These are phyloP conservation scores for Solanum piurae DNA, from an alignment of 257 asterid genomes.

Conservation along the genomic window DNA sequence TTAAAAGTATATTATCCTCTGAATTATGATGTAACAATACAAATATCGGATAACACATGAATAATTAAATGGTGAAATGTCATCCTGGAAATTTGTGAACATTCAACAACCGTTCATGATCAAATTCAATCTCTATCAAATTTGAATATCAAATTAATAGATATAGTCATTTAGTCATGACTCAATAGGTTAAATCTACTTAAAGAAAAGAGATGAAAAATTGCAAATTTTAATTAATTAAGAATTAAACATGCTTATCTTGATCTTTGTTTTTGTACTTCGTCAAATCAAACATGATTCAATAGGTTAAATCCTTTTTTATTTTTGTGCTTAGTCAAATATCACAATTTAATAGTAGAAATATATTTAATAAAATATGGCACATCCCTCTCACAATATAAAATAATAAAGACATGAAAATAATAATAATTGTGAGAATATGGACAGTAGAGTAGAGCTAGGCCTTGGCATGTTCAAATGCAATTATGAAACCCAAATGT, in stretches of 20 bases:
- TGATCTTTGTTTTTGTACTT: neutral
- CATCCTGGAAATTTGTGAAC: neutral
- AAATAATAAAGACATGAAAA: neutral
- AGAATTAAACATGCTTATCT: neutral
- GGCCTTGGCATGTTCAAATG: neutral
- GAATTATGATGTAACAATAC: neutral
- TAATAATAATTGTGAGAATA: neutral
- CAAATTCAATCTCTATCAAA: neutral
- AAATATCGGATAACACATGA: neutral
- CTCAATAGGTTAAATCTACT: neutral
- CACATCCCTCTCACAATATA: neutral
- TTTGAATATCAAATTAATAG: neutral
- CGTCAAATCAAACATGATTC: neutral
- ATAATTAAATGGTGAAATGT: neutral
- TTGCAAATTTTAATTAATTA: neutral
- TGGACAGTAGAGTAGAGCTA: neutral
- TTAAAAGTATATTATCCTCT: neutral
- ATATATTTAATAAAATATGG: neutral
- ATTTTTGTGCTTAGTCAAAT: neutral
- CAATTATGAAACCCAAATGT: neutral
- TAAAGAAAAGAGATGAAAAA: neutral
- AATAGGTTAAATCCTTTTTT: neutral
- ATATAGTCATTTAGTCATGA: neutral
- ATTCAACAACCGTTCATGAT: neutral
- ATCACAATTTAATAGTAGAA: neutral